Evolutionary conservation across 208 protist species (phyloP), one percentile per base, ranked within the genome.

Genomic region (Angomonas deanei): DNA sequence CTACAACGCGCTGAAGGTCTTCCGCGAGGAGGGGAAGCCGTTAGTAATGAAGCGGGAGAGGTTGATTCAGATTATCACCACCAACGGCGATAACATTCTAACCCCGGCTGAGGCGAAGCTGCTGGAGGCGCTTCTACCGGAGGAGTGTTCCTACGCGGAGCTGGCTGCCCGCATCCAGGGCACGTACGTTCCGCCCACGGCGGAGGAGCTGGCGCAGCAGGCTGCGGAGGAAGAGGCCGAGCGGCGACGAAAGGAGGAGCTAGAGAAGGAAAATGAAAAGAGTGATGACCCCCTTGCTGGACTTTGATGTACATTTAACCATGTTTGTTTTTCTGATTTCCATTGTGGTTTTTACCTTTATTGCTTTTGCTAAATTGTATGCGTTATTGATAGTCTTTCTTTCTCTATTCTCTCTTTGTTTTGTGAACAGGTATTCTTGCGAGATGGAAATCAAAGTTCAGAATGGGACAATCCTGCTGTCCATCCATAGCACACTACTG

Each of bases 161-260:
- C 72, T 91, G 28, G 83, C 90, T 11, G 76, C 76, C 1, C 84
- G 86, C n/a, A 72, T 96, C 46, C 82, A 92, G 58, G 90, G 90
- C 46, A 96, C 86, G 33, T 93, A 92, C 55, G 72, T 82, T 30
- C 64, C 86, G 11, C 84, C 84, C 2, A 91, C 80, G 23, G 78
- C 84, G 66, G 82, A 85, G 48, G 89, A 96, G 39, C 59, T 91
- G 19, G 80, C 88, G 19, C 72, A 72, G 0, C 64, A 70, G 1
- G 71, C 77, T 0, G 39, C 65, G 13, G 77, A 75, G 5, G 84
- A 80, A 19, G 34, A 78, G 19, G 84, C 86, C 39, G 67, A 65
- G 49, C 62, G 68, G 11, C 72, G 68, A 3, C 81, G 78, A 42
- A 66, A 78, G 6, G 81, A 84, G 46, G 79, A 72, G 3, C 63